These are phyloP conservation scores for Lithohypha guttulata DNA, from an alignment of 2,329 filamentous ascomycete species.

Conservation along the genomic window DNA sequence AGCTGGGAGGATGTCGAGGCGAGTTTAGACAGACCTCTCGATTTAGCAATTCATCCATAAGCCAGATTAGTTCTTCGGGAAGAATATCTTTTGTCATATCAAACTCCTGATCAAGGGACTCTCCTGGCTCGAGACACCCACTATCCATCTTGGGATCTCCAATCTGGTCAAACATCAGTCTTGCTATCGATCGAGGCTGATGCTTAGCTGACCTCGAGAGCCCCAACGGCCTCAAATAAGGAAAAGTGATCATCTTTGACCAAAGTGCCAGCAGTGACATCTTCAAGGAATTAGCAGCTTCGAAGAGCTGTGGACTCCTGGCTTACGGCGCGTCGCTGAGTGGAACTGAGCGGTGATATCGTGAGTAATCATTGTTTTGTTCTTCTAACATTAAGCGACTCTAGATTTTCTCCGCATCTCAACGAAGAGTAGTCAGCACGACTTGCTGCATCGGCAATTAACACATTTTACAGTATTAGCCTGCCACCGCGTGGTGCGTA, in stretches of 20 bases:
- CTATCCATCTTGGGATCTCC: slow-evolving; percentile 99
- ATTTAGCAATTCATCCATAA: slow-evolving; percentile 86
- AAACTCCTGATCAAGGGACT: slow-evolving; percentile 75
- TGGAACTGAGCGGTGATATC: slow-evolving; percentile 49
- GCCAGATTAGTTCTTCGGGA: slow-evolving; percentile 73
- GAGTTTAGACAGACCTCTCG: slow-evolving; percentile 55
- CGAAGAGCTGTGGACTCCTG: slow-evolving; percentile 1
- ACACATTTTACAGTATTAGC: no score
- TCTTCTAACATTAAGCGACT: no score
- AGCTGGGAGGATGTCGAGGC: background rate
- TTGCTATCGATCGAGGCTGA: background rate
- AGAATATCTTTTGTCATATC: slow-evolving; percentile 58
- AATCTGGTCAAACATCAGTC: slow-evolving; percentile 50
- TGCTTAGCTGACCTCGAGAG: slow-evolving; percentile 43
- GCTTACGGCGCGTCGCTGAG: slow-evolving; percentile 40
- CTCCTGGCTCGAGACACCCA: slow-evolving; percentile 65
- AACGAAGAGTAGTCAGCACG: no score
- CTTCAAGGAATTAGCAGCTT: slow-evolving; percentile 9
- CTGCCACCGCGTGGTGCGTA: no score
- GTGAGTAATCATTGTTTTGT: slow-evolving; percentile 27
- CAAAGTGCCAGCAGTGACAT: slow-evolving; percentile 56
- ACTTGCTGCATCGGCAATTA: background rate
- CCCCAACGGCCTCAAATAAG: slow-evolving; percentile 83
- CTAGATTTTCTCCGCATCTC: no score
- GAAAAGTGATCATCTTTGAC: slow-evolving; percentile 93